Percentiles rank a stretch among this genome's conserved stretches.
These are phyloP conservation scores for Brassica juncea DNA, from an alignment of 345 rosid genomes.

Conservation along the genomic window DNA sequence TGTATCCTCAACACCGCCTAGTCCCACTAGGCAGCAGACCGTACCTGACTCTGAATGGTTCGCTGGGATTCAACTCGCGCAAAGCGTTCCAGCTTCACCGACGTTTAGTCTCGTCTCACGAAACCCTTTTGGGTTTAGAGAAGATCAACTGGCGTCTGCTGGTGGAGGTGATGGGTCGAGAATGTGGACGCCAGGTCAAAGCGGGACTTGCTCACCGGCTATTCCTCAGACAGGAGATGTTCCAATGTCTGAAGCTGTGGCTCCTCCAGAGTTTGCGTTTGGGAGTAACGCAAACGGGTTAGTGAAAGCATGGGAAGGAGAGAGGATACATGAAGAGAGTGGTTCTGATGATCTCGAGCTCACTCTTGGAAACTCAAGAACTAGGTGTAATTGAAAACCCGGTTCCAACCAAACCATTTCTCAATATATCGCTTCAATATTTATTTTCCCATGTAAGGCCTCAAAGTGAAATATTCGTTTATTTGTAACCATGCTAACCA, in stretches of 20 bases:
- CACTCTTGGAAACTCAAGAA: conserved; percentile 89
- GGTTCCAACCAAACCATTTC: conserved; percentile 20
- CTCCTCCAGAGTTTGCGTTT: conserved; percentile 78
- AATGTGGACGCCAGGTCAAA: conserved; percentile 94
- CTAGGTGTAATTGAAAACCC: conserved; percentile 50
- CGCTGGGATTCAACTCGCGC: conserved; percentile 72
- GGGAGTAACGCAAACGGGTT: conserved; percentile 70
- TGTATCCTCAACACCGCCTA: conserved; percentile 92
- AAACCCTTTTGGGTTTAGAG: conserved; percentile 75
- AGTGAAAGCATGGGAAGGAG: conserved; percentile 99
- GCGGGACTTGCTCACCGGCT: conserved; percentile 96
- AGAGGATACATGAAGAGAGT: conserved; percentile 90
- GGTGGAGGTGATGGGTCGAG: conserved; percentile 54
- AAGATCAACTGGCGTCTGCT: conserved; percentile 49
- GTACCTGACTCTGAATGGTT: conserved; percentile 89
- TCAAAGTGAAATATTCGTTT: conserved; percentile 30
- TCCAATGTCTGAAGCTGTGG: conserved; percentile 68
- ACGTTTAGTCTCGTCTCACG: conserved; percentile 83
- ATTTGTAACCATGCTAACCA: conserved; percentile 11
- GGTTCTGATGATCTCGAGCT: conserved; percentile 96
- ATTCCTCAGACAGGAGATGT: conserved; percentile 69
- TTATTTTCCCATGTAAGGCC: conserved; percentile 26
- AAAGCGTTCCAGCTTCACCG: conserved; percentile 83
- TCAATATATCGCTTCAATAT: conserved; percentile 4
- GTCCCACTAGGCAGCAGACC: conserved; percentile 74